Evolutionary conservation across 164 flowering plant species (phyloP), one percentile per base, ranked within the genome.

Genomic region (Sextonia rubra): DNA sequence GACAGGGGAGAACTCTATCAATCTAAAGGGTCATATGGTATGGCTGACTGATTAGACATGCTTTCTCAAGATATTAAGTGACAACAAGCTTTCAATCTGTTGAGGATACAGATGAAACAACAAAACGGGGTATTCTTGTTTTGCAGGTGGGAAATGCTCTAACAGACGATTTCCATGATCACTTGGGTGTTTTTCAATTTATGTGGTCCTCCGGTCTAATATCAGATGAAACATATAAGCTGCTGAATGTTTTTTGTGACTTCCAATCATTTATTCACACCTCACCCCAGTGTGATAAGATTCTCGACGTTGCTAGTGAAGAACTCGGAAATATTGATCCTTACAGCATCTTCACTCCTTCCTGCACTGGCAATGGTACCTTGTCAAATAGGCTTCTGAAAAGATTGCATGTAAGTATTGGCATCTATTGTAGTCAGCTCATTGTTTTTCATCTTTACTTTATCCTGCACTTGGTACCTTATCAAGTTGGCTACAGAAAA

Each of bases 111-210:
- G 0, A 20, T 52, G 44, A 61, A 69, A 56, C 18, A 52, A 69
- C n/a, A 26, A 9, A 49, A 24, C 70, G 24, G 29, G 12, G 3
- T 47, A 25, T 60, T 48, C 63, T 65, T 71, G 12, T 71, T 48
- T 25, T 87, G 82, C 90, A 95, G 99, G 99, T 93, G 29, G 99
- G 98, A 78, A 96, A 96, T 84, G 98, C 93, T 77, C 80, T 93
- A 60, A 91, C 86, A 4, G 97, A 95, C 80, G 97, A 95, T 76
- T 87, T 71, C 78, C 81, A 86, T 73, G 99, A 95, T 76, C 94
- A 88, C 66, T 67, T 87, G 79, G 99, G 99, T 47, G 67, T 91
- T 64, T 95, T 88, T 82, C 91, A 93, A 72, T 95, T 88, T 79
- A 77, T 93, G 87, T 93, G 99, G 99, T 78, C 97, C 18, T 69